phyloP scores from a whole-genome alignment of 176 grass and related monocot species.

The Eremochloa ophiuroides region DNA sequence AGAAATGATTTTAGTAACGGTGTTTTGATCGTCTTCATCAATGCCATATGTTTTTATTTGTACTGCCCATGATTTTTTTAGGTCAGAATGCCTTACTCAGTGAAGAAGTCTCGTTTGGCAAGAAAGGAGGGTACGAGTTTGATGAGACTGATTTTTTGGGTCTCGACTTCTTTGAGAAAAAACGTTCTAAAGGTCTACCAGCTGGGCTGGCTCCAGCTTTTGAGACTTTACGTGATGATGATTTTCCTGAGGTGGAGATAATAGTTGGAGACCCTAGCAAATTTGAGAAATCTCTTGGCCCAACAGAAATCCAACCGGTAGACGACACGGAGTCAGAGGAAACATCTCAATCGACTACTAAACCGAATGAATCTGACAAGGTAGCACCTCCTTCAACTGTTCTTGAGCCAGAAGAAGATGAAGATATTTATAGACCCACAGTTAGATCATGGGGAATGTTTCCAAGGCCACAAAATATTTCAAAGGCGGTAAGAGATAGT shows the following conservation, averaged over 20 bases:
- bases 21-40: neutral
- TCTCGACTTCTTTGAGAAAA: slow-evolving; percentile 54
- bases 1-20: neutral
- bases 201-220: slow-evolving; percentile 39
- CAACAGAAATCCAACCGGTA: slow-evolving; percentile 32
- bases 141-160: slow-evolving; percentile 47
- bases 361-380: slow-evolving; percentile 22
- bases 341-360: slow-evolving; percentile 13
- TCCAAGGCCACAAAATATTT: slow-evolving; percentile 51
- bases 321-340: neutral
- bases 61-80: slow-evolving; percentile 1
- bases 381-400: slow-evolving; percentile 23
- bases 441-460: slow-evolving; percentile 55
- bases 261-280: slow-evolving; percentile 44
- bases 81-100: slow-evolving; percentile 24
- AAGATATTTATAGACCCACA: slow-evolving; percentile 32
- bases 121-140: slow-evolving; percentile 39
- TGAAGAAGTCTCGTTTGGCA: slow-evolving; percentile 29
- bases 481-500: slow-evolving; percentile 42
- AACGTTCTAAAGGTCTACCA: slow-evolving; percentile 39
- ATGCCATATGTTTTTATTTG: neutral
- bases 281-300: too few relatives aligned
- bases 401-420: slow-evolving; percentile 13
- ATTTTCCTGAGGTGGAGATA: slow-evolving; percentile 55
- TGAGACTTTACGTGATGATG: slow-evolving; percentile 24